Evolutionary conservation across 202 grass and related monocot genomes (phyloP), one percentile per base, ranked within the genome.

Genomic region (Schoenoplectus tabernaemontani): DNA sequence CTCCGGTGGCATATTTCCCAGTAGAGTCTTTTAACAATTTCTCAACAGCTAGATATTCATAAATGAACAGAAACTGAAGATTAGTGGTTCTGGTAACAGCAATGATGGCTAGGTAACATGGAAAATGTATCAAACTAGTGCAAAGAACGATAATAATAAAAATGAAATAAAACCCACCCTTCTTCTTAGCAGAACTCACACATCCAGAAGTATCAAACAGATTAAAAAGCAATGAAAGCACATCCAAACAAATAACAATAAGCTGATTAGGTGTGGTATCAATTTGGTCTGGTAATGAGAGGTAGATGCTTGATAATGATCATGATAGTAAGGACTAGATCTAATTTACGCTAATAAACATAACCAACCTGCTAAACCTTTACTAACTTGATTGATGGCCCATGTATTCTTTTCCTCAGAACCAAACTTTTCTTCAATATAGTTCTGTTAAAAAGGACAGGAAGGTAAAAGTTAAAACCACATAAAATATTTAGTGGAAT

Each of bases 1-100:
- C 96, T 81, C 96, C 96, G n/a, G 88, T 96, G n/a, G 96, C 92
- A 54, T 85, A 99, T 82, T 99, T 99, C 64, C 96, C 90, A 82
- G 87, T 83, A 87, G 22, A 74, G 5, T 47, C 85, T 72, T 87
- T 85, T 77, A 99, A 70, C 46, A 99, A 78, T 70, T 84, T 93
- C 87, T 99, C 96, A 84, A 91, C 53, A 77, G 92, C 96, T 99
- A 61, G 88, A 62, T 64, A n/a, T n/a, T n/a, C n/a, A n/a, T n/a
- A n/a, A n/a, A n/a, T 46, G 50, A 67, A 78, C 1, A 65, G 85
- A 82, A 34, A 85, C 41, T 80, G 28, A 88, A 56, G 8, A 63
- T 47, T 54, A 64, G 30, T 17, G 1, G n/a, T 15, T 63, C 17
- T 59, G 15, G 42, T 28, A 28, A 26, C 33, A 79, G 17, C 19